Conservation (phyloP, 108 stramenopile species). For the Craspedostauros australis region DNA sequence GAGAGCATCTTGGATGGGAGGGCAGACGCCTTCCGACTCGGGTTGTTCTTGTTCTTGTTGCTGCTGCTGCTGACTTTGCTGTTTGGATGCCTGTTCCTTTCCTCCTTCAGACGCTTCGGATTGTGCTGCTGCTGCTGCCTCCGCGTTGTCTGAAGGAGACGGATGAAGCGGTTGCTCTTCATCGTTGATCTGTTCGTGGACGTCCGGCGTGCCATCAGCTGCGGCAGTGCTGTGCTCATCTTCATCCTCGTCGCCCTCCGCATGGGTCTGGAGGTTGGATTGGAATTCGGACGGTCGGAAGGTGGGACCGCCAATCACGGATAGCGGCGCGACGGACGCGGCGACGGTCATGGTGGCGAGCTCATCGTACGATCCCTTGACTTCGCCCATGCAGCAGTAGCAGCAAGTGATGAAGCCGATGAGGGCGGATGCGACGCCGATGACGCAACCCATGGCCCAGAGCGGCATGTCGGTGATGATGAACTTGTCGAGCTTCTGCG, state of each 20-base stretch:
- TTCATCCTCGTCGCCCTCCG: slow-evolving; percentile 24
- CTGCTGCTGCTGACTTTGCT: neutral
- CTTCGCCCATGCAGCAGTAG: slow-evolving; percentile 28
- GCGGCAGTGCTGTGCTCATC: slow-evolving; percentile 19
- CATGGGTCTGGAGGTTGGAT: slow-evolving; percentile 6
- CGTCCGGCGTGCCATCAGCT: no score
- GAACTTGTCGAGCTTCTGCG: slow-evolving; percentile 36
- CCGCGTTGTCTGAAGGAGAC: neutral
- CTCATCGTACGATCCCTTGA: slow-evolving; percentile 67
- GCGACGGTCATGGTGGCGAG: slow-evolving; percentile 18
- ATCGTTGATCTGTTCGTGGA: no score
- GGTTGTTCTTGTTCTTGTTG: slow-evolving; percentile 2
- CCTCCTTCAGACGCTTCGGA: neutral
- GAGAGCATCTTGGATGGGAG: neutral
- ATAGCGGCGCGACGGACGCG: slow-evolving; percentile 5
- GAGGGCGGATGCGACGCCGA: slow-evolving; percentile 30
- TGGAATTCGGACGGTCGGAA: neutral
- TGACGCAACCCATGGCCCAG: slow-evolving; percentile 19
- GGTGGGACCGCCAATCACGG: slow-evolving; percentile 8
- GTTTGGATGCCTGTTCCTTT: neutral
- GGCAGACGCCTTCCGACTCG: neutral
- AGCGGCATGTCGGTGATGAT: slow-evolving; percentile 40
- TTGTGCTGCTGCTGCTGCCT: neutral
- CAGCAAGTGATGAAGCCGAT: slow-evolving; percentile 52
- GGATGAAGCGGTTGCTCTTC: neutral